phyloP scores from a whole-genome alignment of 257 asterid genomes.

The Solanum rostratum region DNA sequence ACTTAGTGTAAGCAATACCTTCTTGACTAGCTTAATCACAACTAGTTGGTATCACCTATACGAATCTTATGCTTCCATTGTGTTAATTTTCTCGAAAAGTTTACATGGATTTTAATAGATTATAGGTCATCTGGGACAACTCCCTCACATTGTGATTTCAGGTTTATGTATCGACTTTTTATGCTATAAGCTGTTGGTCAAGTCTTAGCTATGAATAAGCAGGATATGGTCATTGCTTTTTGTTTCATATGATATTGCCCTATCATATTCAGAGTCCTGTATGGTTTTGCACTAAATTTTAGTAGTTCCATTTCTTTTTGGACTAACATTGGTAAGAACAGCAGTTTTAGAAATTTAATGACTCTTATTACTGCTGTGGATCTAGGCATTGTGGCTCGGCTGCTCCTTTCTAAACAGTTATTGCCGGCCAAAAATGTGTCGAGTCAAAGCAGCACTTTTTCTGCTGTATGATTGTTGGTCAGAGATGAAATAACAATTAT shows the following conservation, averaged over 20 bases:
- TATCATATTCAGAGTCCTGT: not conserved
- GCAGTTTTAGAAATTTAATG: not conserved
- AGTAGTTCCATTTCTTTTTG: not conserved
- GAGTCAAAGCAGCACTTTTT: not conserved
- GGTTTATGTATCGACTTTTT: not conserved
- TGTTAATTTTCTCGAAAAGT: not conserved
- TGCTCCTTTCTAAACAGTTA: not conserved
- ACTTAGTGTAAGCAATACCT: not conserved
- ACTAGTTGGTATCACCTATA: not conserved
- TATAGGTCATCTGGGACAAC: not conserved
- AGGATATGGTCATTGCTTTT: not conserved
- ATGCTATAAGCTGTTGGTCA: not conserved
- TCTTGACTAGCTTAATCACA: not conserved
- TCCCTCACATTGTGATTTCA: not conserved
- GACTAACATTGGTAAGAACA: not conserved
- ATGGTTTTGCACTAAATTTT: not conserved
- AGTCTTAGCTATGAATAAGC: not conserved
- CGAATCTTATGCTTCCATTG: not conserved
- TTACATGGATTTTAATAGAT: not conserved
- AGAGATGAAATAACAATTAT: not conserved
- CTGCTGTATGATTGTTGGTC: not conserved
- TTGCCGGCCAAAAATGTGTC: not conserved
- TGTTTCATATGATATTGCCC: not conserved
- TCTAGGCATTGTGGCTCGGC: not conserved
- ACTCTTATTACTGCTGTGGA: not conserved